Percentiles rank a stretch among this genome's conserved stretches.
Evolutionary conservation across 257 asterid species (phyloP).

Genomic region (Nicotiana sylvestris): DNA sequence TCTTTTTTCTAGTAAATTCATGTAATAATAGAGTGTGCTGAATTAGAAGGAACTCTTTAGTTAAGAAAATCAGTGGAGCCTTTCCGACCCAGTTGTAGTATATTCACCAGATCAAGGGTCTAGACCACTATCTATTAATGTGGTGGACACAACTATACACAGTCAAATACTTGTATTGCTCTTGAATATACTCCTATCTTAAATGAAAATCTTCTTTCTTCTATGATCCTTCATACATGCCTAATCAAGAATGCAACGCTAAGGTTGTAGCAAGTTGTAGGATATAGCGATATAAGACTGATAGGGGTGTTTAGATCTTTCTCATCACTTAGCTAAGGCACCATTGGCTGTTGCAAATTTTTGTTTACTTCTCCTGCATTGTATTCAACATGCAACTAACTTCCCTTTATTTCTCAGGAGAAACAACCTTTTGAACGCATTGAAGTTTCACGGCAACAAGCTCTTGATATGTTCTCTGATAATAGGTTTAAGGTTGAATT

Average conservation of each 20-base stretch:
- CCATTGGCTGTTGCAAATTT: not conserved
- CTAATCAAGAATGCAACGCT: not conserved
- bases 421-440: constrained; percentile 94
- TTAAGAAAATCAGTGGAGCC: not conserved
- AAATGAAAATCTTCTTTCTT: not conserved
- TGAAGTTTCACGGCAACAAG: constrained; percentile 85
- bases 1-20: not conserved
- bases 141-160: not conserved
- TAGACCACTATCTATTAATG: not conserved
- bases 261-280: not conserved
- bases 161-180: not conserved
- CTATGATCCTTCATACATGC: not conserved
- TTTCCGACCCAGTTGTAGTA: not conserved
- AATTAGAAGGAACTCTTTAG: not conserved
- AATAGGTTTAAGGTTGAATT: constrained; percentile 72
- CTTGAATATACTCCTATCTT: not conserved
- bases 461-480: constrained; percentile 87
- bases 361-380: not conserved
- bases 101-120: not conserved
- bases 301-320: not conserved
- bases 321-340: not conserved
- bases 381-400: not conserved
- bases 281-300: not conserved
- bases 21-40: not conserved
- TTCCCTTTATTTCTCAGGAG: constrained; percentile 45